Conservation (phyloP, 2,329 filamentous ascomycete species). For the Fusarium incarnatum region DNA sequence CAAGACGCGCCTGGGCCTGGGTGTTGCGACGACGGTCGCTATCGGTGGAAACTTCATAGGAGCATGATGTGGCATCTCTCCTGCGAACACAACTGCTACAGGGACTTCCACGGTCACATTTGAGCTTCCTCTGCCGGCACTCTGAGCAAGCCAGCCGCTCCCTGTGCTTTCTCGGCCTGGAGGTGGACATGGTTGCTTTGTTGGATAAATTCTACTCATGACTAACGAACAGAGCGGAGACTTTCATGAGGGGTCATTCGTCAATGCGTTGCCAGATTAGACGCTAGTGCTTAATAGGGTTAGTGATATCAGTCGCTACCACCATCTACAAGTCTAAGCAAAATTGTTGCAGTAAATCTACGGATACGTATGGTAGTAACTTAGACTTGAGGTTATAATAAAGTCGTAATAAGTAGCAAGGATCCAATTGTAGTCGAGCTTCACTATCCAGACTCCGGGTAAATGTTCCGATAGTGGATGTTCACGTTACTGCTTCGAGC, state of each 20-base stretch:
- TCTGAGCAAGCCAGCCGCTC: not conserved
- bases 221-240: not conserved
- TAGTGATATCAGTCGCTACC: not conserved
- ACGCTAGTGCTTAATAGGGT: not conserved
- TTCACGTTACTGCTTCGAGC: not conserved
- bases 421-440: not conserved
- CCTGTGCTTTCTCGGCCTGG: not conserved
- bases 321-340: not conserved
- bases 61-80: not conserved
- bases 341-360: not conserved
- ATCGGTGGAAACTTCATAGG: not conserved
- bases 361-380: not conserved
- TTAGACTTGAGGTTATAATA: not conserved
- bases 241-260: not conserved
- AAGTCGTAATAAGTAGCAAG: not conserved
- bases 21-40: not conserved
- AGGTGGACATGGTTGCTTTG: not conserved
- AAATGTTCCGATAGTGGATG: not conserved
- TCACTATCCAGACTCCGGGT: not conserved
- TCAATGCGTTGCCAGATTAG: not conserved
- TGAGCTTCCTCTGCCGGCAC: not conserved
- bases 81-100: constrained; percentile 2
- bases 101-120: not conserved
- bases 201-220: not conserved
- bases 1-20: not conserved